These are phyloP conservation scores for Exophiala spinifera DNA, from an alignment of 2,329 filamentous ascomycete genomes.

Conservation along the genomic window DNA sequence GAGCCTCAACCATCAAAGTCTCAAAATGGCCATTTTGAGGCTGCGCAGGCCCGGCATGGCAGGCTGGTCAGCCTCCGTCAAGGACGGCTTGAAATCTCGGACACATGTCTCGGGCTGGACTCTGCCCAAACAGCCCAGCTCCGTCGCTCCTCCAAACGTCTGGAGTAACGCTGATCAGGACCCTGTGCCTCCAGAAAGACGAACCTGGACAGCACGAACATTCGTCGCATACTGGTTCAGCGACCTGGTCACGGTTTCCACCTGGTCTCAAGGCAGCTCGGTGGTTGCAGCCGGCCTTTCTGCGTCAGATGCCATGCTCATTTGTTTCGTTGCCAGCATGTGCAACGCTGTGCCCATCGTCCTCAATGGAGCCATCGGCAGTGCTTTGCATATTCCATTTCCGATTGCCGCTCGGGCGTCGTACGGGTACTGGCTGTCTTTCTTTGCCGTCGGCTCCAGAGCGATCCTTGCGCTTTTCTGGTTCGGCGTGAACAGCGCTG, in stretches of 20 bases:
- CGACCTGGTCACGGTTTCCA: slow-evolving; percentile 19
- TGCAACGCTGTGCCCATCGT: slow-evolving; percentile 51
- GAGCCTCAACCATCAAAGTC: too few relatives aligned
- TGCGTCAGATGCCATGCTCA: slow-evolving; percentile 12
- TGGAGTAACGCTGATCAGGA: slow-evolving; percentile 51
- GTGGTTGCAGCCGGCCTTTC: slow-evolving; percentile 40
- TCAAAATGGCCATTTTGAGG: too few relatives aligned
- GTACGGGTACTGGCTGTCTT: slow-evolving; percentile 56
- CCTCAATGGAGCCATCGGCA: slow-evolving; percentile 55
- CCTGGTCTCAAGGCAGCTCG: not conserved
- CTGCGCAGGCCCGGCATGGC: too few relatives aligned
- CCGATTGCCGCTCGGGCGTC: slow-evolving; percentile 54
- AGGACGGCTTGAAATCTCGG: too few relatives aligned
- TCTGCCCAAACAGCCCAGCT: slow-evolving; percentile 14
- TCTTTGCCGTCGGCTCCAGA: slow-evolving; percentile 52
- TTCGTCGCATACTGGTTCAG: slow-evolving; percentile 20
- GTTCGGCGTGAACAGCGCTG: slow-evolving; percentile 61
- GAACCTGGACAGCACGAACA: slow-evolving; percentile 16
- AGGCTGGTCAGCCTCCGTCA: too few relatives aligned
- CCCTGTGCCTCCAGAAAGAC: slow-evolving; percentile 31
- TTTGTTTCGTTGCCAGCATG: slow-evolving; percentile 10
- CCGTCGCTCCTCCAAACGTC: slow-evolving; percentile 13
- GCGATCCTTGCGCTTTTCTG: slow-evolving; percentile 56
- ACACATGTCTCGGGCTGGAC: slow-evolving; percentile 2
- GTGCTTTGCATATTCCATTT: slow-evolving; percentile 53